Evolutionary conservation across 2,329 filamentous ascomycete species (phyloP).

Genomic region (Aspergillus caelatus): DNA sequence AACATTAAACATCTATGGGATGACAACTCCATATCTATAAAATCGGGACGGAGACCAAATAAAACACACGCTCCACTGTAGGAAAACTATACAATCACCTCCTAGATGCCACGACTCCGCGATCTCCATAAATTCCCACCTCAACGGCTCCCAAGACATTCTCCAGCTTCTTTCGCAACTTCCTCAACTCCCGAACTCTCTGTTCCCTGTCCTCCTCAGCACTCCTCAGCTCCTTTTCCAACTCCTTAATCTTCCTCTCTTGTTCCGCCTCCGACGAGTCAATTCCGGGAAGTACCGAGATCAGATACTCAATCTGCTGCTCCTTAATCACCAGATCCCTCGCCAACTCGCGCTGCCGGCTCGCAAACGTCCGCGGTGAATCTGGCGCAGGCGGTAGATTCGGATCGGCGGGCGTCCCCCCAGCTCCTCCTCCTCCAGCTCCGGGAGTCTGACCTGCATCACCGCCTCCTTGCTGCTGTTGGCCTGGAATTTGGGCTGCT

Average conservation of each 20-base stretch:
- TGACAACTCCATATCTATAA: background rate
- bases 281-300: constrained; percentile 50
- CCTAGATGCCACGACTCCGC: constrained; percentile 4
- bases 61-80: background rate
- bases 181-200: constrained; percentile 47
- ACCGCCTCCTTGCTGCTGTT: constrained; percentile 8
- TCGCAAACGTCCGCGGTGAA: constrained; percentile 44
- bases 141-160: constrained; percentile 45
- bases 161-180: constrained; percentile 45
- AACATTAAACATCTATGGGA: background rate
- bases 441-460: constrained; percentile 19
- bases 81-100: background rate
- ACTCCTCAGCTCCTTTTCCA: constrained; percentile 47
- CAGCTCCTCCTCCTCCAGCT: constrained; percentile 25
- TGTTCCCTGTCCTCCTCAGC: constrained; percentile 47
- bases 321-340: constrained; percentile 53
- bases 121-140: constrained; percentile 37
- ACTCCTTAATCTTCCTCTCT: constrained; percentile 43
- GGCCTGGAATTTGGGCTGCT: constrained; percentile 21
- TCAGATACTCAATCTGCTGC: constrained; percentile 54
- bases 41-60: background rate
- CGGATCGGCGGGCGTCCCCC: constrained; percentile 31
- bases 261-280: constrained; percentile 49
- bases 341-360: constrained; percentile 51
- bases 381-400: constrained; percentile 43